Percentiles rank a stretch among this genome's conserved stretches.
Conservation (phyloP, 1,284 basidiomycete genomes). For the Rhodotorula sp. region DNA sequence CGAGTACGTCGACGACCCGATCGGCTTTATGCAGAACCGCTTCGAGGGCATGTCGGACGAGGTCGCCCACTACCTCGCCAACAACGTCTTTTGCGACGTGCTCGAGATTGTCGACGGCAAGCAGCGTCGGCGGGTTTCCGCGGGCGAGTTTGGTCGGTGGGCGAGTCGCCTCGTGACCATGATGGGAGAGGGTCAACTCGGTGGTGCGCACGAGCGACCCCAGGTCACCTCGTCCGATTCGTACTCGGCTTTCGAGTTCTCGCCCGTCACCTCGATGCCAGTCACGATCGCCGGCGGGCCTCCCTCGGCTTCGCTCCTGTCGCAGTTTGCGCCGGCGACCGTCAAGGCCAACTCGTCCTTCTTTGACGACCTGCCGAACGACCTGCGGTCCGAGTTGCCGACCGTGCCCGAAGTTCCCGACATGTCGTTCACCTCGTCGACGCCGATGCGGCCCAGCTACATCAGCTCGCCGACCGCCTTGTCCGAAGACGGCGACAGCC, state of each 20-base stretch:
- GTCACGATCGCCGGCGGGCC: slow-evolving; percentile 24
- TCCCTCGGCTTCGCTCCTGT: slow-evolving; percentile 11
- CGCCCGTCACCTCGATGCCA: slow-evolving; percentile 24
- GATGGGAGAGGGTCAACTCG: slow-evolving; percentile 43
- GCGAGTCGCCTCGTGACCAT: slow-evolving; percentile 69
- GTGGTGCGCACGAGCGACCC: slow-evolving; percentile 3
- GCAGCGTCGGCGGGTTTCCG: slow-evolving; percentile 60
- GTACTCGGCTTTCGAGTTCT: slow-evolving; percentile 26
- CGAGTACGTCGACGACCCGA: slow-evolving; percentile 73
- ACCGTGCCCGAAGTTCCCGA: slow-evolving; percentile 28
- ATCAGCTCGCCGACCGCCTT: slow-evolving; percentile 25
- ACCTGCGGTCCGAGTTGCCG: slow-evolving; percentile 22
- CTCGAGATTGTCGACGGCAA: slow-evolving; percentile 55
- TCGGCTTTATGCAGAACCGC: slow-evolving; percentile 80
- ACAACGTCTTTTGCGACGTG: slow-evolving; percentile 81
- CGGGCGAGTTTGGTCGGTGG: slow-evolving; percentile 84
- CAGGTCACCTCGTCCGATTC: slow-evolving; percentile 6
- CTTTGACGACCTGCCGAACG: slow-evolving; percentile 22
- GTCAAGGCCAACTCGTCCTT: slow-evolving; percentile 14
- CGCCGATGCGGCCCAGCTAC: slow-evolving; percentile 5
- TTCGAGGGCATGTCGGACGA: slow-evolving; percentile 87
- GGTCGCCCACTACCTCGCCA: slow-evolving; percentile 82
- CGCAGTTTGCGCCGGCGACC: slow-evolving; percentile 30
- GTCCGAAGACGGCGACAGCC: slow-evolving; percentile 33
- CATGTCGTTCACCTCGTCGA: slow-evolving; percentile 4